A percentile compares a stretch with the other conserved stretches of the same genome.
Evolutionary conservation across 2,329 filamentous ascomycete species (phyloP).

Genomic region (Plectosphaerella sp.): DNA sequence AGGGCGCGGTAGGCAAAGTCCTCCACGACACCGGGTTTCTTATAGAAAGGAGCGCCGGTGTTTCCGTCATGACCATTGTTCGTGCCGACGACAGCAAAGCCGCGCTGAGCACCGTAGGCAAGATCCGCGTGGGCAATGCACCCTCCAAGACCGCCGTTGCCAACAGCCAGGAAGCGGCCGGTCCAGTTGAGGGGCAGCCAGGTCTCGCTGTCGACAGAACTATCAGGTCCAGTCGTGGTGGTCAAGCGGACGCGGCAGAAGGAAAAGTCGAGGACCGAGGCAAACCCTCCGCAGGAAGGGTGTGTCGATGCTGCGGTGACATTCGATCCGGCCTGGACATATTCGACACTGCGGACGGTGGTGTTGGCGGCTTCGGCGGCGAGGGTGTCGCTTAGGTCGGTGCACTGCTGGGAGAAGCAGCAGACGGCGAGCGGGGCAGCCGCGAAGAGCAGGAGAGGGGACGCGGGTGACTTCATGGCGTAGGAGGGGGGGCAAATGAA

Average conservation of each 20-base stretch:
- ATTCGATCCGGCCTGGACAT: conserved; percentile 20
- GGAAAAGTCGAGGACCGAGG: conserved; percentile 11
- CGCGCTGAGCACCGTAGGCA: conserved; percentile 33
- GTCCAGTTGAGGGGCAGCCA: conserved; percentile 44
- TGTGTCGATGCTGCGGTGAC: conserved; percentile 24
- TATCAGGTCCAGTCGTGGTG: conserved; percentile 21
- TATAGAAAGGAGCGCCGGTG: conserved; percentile 21
- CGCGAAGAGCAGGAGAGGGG: neutral
- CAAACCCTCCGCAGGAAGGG: conserved; percentile 21
- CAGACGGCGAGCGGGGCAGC: neutral
- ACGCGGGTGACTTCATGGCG: neutral
- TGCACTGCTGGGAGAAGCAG: neutral
- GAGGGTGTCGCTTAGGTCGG: neutral
- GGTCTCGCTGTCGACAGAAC: conserved; percentile 40
- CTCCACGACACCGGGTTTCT: conserved; percentile 29
- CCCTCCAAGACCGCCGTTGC: conserved; percentile 42
- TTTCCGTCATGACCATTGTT: conserved; percentile 47
- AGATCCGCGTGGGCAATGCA: conserved; percentile 40
- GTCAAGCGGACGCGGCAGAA: conserved; percentile 21
- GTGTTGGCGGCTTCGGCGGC: conserved; percentile 15
- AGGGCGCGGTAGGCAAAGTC: conserved; percentile 27
- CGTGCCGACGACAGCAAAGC: conserved; percentile 40
- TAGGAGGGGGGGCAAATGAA: no score
- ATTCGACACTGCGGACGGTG: conserved; percentile 11
- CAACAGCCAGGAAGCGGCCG: conserved; percentile 39